Evolutionary conservation across 2,329 filamentous ascomycete species (phyloP), one percentile per base, ranked within the genome.

Genomic region (Geosmithia flava): DNA sequence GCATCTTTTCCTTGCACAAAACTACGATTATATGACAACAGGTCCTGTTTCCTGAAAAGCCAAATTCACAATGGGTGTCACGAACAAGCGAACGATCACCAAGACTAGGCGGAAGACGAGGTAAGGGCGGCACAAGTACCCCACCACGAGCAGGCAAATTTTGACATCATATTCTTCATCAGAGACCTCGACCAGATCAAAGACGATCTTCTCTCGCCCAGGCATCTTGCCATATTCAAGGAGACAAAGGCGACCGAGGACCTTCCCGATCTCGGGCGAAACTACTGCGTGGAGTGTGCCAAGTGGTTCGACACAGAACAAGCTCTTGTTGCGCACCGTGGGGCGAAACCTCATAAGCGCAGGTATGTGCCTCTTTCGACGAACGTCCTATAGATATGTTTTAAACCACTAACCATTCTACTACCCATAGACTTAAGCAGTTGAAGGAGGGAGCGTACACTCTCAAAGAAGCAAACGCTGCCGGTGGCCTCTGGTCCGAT

Each of bases 121-220:
- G 83, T 83, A 67, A 3, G 49, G 40, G 33, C 33, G 33, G 33
- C 33, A 37, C 46, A 37, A 37, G 13, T 13, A 20, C 16, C 40
- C 5, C 20, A 19, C 17, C 7, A 16, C 19, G 17, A 10, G 13
- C 19, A 17, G 10, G 20, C 19, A n/a, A n/a, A n/a, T 39, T 3
- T 17, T 37, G 11, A 27, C 13, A 47, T 19, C 16, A 27, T 8
- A 27, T 13, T 65, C 44, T 60, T 58, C 59, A 93, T 58, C 59
- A 93, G 93, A 66, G 91, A 95, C 66, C 75, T 96, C 59, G 93
- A 98, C 66, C 90, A 97, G 69, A 81, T 97, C 65, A 81, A 90
- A 61, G 80, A 81, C 54, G 93, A 98, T 64, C 68, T 96, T 49
- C 71, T 75, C 53, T 85, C 83, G 30, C 77, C 87, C 19, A 85